phyloP scores from a whole-genome alignment of 352 stramenopile genomes.

The Globisporangium echinulatum region DNA sequence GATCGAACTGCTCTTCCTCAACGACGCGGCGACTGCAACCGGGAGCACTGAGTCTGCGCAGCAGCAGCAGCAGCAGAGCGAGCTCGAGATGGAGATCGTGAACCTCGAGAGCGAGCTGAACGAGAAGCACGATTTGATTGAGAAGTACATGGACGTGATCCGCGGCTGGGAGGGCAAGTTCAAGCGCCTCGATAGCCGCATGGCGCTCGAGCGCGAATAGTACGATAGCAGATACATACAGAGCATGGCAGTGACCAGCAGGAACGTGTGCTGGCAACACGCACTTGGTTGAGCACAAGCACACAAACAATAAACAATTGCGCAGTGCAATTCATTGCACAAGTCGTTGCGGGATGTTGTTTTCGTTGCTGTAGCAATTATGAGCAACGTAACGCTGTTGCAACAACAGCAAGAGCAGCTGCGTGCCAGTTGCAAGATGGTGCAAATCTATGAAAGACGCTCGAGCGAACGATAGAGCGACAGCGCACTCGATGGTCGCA shows the following conservation, averaged over 20 bases:
- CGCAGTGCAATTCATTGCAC: too few species aligned
- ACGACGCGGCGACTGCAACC: constrained; percentile 13
- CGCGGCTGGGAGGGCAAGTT: constrained; percentile 83
- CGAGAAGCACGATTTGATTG: constrained; percentile 82
- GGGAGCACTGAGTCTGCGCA: background rate
- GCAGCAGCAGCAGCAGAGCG: constrained; percentile 25
- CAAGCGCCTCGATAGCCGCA: constrained; percentile 62
- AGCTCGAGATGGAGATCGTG: constrained; percentile 71
- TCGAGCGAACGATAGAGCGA: too few species aligned
- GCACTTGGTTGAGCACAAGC: too few species aligned
- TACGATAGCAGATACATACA: background rate
- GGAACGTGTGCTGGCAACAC: background rate
- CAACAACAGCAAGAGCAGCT: too few species aligned
- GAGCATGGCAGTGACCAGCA: background rate
- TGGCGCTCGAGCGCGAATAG: constrained; percentile 50
- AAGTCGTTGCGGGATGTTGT: too few species aligned
- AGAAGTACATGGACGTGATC: constrained; percentile 82
- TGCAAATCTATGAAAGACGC: too few species aligned
- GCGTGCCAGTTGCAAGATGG: too few species aligned
- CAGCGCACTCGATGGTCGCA: too few species aligned
- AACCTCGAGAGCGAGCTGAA: constrained; percentile 66
- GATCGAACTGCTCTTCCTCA: constrained; percentile 68
- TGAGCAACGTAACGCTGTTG: too few species aligned
- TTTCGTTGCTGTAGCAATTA: too few species aligned
- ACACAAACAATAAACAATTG: too few species aligned